Evolutionary conservation across 2,329 filamentous ascomycete species (phyloP), one percentile per base, ranked within the genome.

Genomic region (Aureobasidium pullulans): DNA sequence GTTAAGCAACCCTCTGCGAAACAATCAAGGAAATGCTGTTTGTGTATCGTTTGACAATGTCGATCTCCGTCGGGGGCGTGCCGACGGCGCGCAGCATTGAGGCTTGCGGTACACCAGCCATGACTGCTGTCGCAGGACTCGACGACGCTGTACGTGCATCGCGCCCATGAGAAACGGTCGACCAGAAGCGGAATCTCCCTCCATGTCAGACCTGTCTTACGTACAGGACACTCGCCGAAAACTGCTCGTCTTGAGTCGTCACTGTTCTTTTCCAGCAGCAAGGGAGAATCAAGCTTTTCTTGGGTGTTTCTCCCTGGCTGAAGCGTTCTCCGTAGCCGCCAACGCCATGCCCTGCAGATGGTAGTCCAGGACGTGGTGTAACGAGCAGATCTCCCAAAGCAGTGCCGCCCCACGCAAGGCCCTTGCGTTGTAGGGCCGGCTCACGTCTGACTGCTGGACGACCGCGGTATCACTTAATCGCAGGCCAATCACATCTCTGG

Each of bases 351-450:
- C 31, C 32, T 39, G 42, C 53, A 47, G 23, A n/a, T 29, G 34
- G 29, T 47, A 47, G 19, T 23, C 40, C 42, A 43, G 19, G 8
- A 19, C 23, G 9, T 57, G 42, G 53, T 57, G 53, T 43, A 39
- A 57, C 53, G 40, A 42, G 39, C 52, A 44, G 39, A 56, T 56
- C 52, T n/a, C 50, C 52, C 40, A 46, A 44, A 31, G 4, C 28
- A n/a, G 28, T 32, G 40, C 11, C 39, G 52, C n/a, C 28, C 3
- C 52, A n/a, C 31, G 13, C 32, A 7, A 47, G n/a, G 42, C 15
- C 53, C 53, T 57, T 57, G 53, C 53, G n/a, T 57, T 32, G 15
- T 39, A 39, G 36, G 42, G 53, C 23, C 53, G 9, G 50, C 9
- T 43, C 39, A 44, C 34, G 34, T 37, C 42, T 16, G 31, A 57